A percentile compares a stretch with the other conserved stretches of the same genome.
phyloP scores from a whole-genome alignment of 768 basidiomycete genomes.

The Calocybe gangraenosa region DNA sequence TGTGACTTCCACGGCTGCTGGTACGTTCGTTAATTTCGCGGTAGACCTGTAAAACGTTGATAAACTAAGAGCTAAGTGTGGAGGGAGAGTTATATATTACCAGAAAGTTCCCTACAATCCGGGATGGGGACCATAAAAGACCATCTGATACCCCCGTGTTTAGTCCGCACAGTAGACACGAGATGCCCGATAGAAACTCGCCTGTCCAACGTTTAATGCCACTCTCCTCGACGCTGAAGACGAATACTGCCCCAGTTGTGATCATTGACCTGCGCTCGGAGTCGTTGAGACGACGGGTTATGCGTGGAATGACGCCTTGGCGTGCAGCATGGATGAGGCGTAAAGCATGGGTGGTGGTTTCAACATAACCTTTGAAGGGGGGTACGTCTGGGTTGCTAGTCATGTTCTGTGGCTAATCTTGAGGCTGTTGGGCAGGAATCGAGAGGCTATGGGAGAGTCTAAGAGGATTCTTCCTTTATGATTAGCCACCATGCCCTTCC shows the following conservation, averaged over 20 bases:
- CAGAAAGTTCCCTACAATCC: conserved; percentile 82
- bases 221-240: conserved; percentile 86
- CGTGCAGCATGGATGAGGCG: conserved; percentile 81
- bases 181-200: conserved; percentile 17
- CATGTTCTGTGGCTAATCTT: conserved; percentile 45
- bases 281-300: conserved; percentile 82
- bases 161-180: conserved; percentile 11
- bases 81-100: conserved; percentile 32
- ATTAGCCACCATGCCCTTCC: conserved; percentile 31
- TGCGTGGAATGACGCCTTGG: conserved; percentile 73
- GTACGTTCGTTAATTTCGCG: conserved; percentile 73
- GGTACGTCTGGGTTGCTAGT: conserved; percentile 52
- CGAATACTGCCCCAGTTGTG: conserved; percentile 70
- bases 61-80: background rate
- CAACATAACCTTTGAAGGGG: conserved; percentile 76
- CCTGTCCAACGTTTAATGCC: conserved; percentile 89
- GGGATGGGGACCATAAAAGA: conserved; percentile 76
- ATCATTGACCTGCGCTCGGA: conserved; percentile 68
- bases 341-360: conserved; percentile 77
- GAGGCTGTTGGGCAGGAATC: conserved; percentile 54
- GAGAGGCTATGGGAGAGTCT: conserved; percentile 36
- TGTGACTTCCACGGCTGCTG: conserved; percentile 48
- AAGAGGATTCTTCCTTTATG: conserved; percentile 43
- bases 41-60: conserved; percentile 53
- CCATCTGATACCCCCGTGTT: conserved; percentile 35